These are phyloP conservation scores for Thelonectria blattea DNA, from an alignment of 2,329 filamentous ascomycete genomes.

Conservation along the genomic window DNA sequence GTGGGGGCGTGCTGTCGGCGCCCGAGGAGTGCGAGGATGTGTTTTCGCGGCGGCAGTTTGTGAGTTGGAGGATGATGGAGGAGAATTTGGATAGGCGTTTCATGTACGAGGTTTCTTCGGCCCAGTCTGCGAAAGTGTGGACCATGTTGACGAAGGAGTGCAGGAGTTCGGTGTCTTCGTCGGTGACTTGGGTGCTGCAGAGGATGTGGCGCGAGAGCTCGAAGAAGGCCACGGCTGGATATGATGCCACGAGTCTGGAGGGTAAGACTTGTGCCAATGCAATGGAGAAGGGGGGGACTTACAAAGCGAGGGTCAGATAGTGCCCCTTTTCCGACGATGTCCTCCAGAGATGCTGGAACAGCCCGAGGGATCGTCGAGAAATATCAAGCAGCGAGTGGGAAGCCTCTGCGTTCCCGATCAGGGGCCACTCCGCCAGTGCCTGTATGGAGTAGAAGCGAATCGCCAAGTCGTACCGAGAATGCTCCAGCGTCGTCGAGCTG, in stretches of 20 bases:
- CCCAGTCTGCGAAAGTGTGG: slow-evolving; percentile 9
- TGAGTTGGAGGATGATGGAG: slow-evolving; percentile 6
- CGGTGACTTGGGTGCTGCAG: not conserved
- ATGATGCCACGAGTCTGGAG: slow-evolving; percentile 16
- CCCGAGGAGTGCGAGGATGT: not conserved
- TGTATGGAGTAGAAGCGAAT: slow-evolving; percentile 3
- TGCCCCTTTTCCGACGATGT: slow-evolving; percentile 2
- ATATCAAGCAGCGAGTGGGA: slow-evolving; percentile 1
- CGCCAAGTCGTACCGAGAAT: not conserved
- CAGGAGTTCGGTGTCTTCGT: slow-evolving; percentile 2
- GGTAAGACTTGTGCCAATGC: not conserved
- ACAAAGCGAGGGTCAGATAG: slow-evolving; percentile 5
- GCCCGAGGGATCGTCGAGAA: slow-evolving; percentile 6
- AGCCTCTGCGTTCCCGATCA: not conserved
- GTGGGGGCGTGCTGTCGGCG: not conserved
- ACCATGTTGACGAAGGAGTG: slow-evolving; percentile 1
- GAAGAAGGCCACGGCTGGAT: slow-evolving; percentile 18
- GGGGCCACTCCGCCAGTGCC: slow-evolving; percentile 2
- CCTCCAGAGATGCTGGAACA: slow-evolving; percentile 14
- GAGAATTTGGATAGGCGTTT: slow-evolving; percentile 8
- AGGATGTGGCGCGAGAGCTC: slow-evolving; percentile 10
- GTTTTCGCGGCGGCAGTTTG: not conserved
- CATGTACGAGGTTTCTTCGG: slow-evolving; percentile 3
- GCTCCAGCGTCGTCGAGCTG: not conserved
- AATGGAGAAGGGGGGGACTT: not conserved